Percentiles rank a stretch among this genome's conserved stretches.
phyloP scores from a whole-genome alignment of 306 rosid species.

The Trifolium repens region DNA sequence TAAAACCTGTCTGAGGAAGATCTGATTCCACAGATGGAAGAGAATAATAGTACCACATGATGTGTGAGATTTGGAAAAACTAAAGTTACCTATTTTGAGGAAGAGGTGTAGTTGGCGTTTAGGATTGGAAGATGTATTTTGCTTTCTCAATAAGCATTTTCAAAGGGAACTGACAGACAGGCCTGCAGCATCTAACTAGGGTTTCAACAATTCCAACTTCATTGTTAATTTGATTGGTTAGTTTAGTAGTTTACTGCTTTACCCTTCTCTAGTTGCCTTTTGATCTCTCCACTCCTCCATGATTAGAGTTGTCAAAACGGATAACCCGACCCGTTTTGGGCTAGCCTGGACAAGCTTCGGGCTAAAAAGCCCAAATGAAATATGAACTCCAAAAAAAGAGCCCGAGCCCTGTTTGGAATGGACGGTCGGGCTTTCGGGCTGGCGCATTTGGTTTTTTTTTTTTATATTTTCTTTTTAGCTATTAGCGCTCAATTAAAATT shows the following conservation, averaged over 20 bases:
- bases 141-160: constrained; percentile 58
- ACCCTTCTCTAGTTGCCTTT: not conserved
- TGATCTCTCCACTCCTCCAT: no score
- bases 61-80: constrained; percentile 42
- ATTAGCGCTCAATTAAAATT: no score
- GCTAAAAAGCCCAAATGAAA: no score
- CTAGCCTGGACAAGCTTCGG: no score
- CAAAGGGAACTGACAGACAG: constrained; percentile 12
- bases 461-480: no score
- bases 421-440: no score
- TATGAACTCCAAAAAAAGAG: no score
- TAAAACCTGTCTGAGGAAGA: constrained; percentile 48
- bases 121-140: constrained; percentile 35
- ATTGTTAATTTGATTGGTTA: constrained; percentile 1
- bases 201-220: constrained; percentile 42
- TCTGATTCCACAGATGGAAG: constrained; percentile 54
- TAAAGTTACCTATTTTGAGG: constrained; percentile 45
- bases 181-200: constrained; percentile 22
- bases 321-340: no score
- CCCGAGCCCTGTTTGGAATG: no score
- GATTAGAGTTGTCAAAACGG: no score
- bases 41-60: constrained; percentile 38
- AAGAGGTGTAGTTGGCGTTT: not conserved
- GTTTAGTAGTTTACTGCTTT: not conserved
- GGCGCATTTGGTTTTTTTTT: no score